phyloP scores from a whole-genome alignment of 192 early-diverging fungal genomes.

The Thamnidium elegans region DNA sequence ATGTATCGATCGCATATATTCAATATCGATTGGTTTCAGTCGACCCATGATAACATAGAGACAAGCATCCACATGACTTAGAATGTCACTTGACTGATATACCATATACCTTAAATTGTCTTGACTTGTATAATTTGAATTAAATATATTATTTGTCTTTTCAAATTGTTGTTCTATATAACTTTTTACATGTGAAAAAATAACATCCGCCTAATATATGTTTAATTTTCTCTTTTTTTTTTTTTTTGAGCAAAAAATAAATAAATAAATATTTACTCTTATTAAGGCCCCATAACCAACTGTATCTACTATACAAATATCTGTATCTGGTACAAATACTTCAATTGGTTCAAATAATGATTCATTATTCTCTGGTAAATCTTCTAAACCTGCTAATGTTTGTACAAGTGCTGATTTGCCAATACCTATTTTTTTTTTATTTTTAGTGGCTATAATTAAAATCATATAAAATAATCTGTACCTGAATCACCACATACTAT shows the following conservation, averaged over 20 bases:
- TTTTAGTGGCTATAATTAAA: neutral
- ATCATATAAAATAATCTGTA: slow-evolving; percentile 3
- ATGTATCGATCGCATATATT: slow-evolving; percentile 60
- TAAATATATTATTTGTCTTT: slow-evolving; percentile 25
- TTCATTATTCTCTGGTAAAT: neutral
- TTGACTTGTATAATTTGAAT: slow-evolving; percentile 14
- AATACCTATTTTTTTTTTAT: slow-evolving; percentile 22
- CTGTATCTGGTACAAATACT: slow-evolving; percentile 8
- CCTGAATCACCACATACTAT: slow-evolving; percentile 38
- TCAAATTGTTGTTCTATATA: slow-evolving; percentile 37
- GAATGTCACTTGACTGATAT: slow-evolving; percentile 14
- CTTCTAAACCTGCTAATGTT: slow-evolving; percentile 15
- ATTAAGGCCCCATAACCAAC: slow-evolving; percentile 34
- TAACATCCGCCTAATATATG: slow-evolving; percentile 20
- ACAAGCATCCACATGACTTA: slow-evolving; percentile 44
- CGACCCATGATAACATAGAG: slow-evolving; percentile 54
- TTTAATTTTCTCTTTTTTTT: no score
- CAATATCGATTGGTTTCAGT: slow-evolving; percentile 68
- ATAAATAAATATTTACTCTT: slow-evolving; percentile 23
- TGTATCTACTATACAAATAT: slow-evolving; percentile 35
- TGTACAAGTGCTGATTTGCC: slow-evolving; percentile 31
- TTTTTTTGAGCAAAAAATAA: no score
- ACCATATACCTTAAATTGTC: neutral
- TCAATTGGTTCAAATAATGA: neutral
- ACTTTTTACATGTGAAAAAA: slow-evolving; percentile 20